These are phyloP conservation scores for Obelidium mucronatum DNA, from an alignment of 192 early-diverging fungal genomes.

Conservation along the genomic window DNA sequence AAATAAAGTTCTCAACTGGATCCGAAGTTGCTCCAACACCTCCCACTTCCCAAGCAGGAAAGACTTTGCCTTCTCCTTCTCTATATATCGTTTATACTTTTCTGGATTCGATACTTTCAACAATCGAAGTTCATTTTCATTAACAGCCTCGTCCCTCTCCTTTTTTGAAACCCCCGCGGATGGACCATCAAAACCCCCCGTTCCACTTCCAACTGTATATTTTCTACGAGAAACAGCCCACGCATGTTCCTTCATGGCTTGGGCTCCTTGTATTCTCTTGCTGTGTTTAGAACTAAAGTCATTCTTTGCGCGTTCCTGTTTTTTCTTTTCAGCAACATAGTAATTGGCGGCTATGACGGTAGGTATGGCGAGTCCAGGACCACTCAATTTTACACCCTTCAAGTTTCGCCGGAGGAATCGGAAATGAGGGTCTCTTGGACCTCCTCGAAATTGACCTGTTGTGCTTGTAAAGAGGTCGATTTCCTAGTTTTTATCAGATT, in stretches of 20 bases:
- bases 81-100: conserved; percentile 35
- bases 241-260: conserved; percentile 27
- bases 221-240: conserved; percentile 9
- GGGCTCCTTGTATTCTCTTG: conserved; percentile 18
- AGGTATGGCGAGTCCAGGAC: not conserved
- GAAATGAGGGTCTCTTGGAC: conserved; percentile 12
- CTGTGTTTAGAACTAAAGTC: conserved; percentile 11
- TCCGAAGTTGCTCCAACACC: conserved; percentile 30
- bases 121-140: conserved; percentile 13
- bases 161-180: not conserved
- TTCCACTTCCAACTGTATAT: conserved; percentile 13
- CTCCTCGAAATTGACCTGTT: conserved; percentile 37
- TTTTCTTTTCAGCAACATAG: conserved; percentile 16
- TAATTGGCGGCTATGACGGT: not conserved
- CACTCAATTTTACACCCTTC: conserved; percentile 25
- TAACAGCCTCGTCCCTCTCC: conserved; percentile 9
- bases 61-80: conserved; percentile 30
- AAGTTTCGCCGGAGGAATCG: conserved; percentile 26
- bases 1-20: conserved; percentile 20
- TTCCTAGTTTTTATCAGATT: not conserved
- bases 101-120: conserved; percentile 31
- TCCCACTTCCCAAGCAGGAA: conserved; percentile 36
- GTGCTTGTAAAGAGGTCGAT: conserved; percentile 29
- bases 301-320: conserved; percentile 20
- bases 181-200: not conserved